Base-by-base conservation (phyloP, 2,329 filamentous ascomycete genomes). In the Graphilbum sp. region DNA sequence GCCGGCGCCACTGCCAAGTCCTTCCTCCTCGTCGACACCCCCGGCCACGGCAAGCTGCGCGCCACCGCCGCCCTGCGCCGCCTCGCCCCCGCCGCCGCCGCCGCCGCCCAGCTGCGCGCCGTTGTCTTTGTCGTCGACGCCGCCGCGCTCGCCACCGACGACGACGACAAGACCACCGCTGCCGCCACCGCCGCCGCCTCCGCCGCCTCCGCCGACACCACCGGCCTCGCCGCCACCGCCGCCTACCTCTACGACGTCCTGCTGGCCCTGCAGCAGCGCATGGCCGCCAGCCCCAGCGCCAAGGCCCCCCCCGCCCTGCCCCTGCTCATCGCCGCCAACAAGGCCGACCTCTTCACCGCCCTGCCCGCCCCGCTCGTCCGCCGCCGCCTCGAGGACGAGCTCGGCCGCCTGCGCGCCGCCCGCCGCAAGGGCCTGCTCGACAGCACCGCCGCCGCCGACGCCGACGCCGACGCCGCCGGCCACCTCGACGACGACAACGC, bases 321-420 rank as follows among this genome's bases (percentile, higher is more conserved):
- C 0, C 68, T 98, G 8, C 67, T 98, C 27, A 64, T 98, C 25
- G 87, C 86, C 2, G 87, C 86, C 38, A 98, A 96, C 60, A 98
- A 98, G 67, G 71, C 86, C 53, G 90, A 98, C 55, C 67, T 98
- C 1, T 98, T 98, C 55, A 95, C 90, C 0, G 85, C 88, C 8
- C 62, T 95, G 37, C 90, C 90, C 0, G 72, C 82, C 0, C 68
- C 71, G 6, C 64, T 92, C 24, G 82, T 95, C 42, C 79, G 73
- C 56, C 67, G 67, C 38, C 73, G 71, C 45, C 64, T 98, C 13
- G 87, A 96, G 60, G 64, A 68, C 12, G 88, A 95, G 55, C 74
- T 96, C 43, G 74, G 77, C 20, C 73, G 79, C 36, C 79, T 96
- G 37, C 72, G 88, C 35, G 65, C 67, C 41, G 82, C 81, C 31